These are phyloP conservation scores for Euphorbia corollata DNA, from an alignment of 441 rosid genomes.

Conservation along the genomic window DNA sequence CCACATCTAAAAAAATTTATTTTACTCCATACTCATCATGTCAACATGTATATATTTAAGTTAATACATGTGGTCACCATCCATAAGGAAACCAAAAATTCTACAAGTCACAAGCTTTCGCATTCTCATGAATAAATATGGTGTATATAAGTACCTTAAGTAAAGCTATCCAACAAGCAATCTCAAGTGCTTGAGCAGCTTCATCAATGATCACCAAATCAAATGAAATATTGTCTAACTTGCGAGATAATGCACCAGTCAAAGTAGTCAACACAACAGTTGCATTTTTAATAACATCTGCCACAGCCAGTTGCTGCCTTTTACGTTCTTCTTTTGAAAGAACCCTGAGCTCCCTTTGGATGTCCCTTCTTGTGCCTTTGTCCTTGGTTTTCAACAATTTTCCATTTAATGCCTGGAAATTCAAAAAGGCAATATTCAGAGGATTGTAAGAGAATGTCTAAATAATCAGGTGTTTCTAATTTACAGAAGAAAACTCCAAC, in stretches of 20 bases:
- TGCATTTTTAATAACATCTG: slow-evolving; percentile 78
- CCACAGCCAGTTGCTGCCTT: slow-evolving; percentile 91
- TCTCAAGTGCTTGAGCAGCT: slow-evolving; percentile 98
- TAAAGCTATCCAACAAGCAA: slow-evolving; percentile 91
- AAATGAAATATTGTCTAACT: slow-evolving; percentile 60
- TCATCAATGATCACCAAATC: slow-evolving; percentile 95
- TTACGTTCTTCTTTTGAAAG: slow-evolving; percentile 89
- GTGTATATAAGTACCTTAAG: slow-evolving; percentile 43
- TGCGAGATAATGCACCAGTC: slow-evolving; percentile 75
- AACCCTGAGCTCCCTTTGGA: slow-evolving; percentile 78
- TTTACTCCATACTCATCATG: neutral
- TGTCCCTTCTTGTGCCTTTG: slow-evolving; percentile 62
- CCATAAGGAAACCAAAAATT: neutral
- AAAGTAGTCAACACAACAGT: slow-evolving; percentile 78
- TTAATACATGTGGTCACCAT: too few species aligned
- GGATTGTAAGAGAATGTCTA: slow-evolving; percentile 7
- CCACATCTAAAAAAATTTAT: neutral
- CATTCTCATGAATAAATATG: slow-evolving; percentile 1
- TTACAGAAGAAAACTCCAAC: neutral
- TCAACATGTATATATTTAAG: neutral
- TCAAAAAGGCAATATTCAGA: slow-evolving; percentile 14
- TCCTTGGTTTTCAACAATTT: slow-evolving; percentile 81
- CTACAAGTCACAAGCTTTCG: neutral
- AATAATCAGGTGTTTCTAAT: neutral
- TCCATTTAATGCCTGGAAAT: slow-evolving; percentile 61